A percentile compares a stretch with the other conserved stretches of the same genome.
phyloP scores from a whole-genome alignment of 768 basidiomycete genomes.

The Tubosaeta sp. region DNA sequence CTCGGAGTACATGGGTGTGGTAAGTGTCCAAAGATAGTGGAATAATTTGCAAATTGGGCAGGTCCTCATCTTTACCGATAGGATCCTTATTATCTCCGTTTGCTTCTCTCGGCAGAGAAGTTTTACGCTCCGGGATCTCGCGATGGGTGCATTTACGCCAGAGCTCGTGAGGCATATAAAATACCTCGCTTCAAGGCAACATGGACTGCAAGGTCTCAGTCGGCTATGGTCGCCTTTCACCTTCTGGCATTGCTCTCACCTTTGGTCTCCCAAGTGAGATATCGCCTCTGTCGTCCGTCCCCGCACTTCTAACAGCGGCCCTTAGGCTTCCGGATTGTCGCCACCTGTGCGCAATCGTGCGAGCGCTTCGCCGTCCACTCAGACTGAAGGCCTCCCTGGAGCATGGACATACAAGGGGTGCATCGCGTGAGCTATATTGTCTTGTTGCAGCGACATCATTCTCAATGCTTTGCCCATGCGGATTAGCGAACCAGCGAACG shows the following conservation, averaged over 20 bases:
- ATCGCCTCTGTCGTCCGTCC: not conserved
- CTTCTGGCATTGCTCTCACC: not conserved
- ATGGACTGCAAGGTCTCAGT: not conserved
- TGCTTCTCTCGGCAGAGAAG: not conserved
- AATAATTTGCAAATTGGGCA: not conserved
- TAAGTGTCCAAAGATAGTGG: not conserved
- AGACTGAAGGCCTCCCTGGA: conserved; percentile 56
- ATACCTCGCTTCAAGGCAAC: not conserved
- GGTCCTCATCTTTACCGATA: not conserved
- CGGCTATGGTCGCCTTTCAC: conserved; percentile 8
- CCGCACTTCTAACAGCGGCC: too few relatives aligned
- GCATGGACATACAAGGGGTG: conserved; percentile 66
- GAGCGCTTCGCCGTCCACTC: conserved; percentile 19
- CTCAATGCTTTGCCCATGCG: not conserved
- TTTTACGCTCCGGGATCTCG: not conserved
- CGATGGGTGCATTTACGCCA: not conserved
- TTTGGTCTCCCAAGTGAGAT: conserved; percentile 8
- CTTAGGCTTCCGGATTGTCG: too few relatives aligned
- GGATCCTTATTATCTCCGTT: not conserved
- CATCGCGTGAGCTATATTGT: conserved; percentile 44
- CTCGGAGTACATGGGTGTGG: not conserved
- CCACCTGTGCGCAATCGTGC: too few relatives aligned
- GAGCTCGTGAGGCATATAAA: conserved; percentile 15
- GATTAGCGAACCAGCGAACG: conserved; percentile 43
- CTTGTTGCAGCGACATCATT: not conserved